Evolutionary conservation across 2,329 filamentous ascomycete genomes (phyloP).

Genomic region (Pseudogymnoascus sp.): DNA sequence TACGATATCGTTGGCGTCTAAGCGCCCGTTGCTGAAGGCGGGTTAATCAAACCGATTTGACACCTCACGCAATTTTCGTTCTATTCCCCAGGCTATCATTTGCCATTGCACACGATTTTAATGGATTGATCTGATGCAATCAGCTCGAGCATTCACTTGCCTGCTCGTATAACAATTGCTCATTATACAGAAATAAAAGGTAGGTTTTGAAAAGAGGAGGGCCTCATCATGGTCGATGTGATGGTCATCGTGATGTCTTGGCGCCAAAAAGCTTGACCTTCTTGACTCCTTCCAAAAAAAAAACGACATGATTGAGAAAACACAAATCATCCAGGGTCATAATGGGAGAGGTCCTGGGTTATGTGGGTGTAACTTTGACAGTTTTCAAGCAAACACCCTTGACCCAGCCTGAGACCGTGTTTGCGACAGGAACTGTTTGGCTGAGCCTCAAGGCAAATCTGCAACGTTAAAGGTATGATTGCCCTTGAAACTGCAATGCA

Average conservation of each 20-base stretch:
- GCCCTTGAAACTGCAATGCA: constrained; percentile 6
- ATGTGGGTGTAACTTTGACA: constrained; percentile 4
- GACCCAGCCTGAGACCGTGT: background rate
- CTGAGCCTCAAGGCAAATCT: background rate
- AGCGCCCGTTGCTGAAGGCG: background rate
- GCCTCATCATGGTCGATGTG: background rate
- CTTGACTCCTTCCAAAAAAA: background rate
- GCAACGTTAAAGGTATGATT: background rate
- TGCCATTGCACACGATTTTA: background rate
- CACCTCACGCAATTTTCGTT: background rate
- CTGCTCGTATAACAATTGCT: background rate
- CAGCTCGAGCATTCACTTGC: background rate
- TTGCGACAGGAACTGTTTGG: constrained; percentile 3
- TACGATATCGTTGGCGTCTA: background rate
- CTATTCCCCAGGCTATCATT: background rate
- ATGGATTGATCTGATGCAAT: background rate
- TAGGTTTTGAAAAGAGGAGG: background rate
- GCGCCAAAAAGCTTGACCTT: constrained; percentile 1
- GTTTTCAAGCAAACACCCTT: constrained; percentile 6
- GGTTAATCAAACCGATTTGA: background rate
- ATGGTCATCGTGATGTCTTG: background rate
- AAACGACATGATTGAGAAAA: background rate
- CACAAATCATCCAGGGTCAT: background rate
- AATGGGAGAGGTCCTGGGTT: background rate
- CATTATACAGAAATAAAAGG: background rate